Base-by-base conservation (phyloP, 2,329 filamentous ascomycete species). In the Fusarium sp. region DNA sequence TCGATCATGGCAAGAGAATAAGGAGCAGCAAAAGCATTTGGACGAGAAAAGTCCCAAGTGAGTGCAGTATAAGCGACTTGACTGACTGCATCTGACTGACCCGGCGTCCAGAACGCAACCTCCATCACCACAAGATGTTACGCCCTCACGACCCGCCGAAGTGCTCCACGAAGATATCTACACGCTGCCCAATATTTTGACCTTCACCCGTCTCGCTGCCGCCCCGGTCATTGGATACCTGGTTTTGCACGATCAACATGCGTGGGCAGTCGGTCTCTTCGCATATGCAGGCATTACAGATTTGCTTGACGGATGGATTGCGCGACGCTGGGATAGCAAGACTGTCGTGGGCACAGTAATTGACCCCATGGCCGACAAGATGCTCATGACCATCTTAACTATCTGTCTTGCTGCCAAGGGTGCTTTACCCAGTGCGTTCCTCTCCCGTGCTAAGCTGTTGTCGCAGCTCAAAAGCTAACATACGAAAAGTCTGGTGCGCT, bases 331-430 rank as follows among this genome's bases (percentile, higher is more conserved):
- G 90, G 91, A 95, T 53, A 86, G 94, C 61, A 92, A 96, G 80
- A 98, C 96, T 1, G 95, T 99, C 2, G 94, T 98, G 12, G 96
- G 96, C 57, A 97, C 93, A 57, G 90, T 99, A 30, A 94, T 99
- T 67, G 94, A 97, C 76, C 96, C 96, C 8, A 96, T 98, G 92
- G 96, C 96, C 5, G 96, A 99, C 81, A 99, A 99, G 83, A 88
- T 90, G 11, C 87, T 99, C 70, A 98, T 99, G 96, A 98, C 95
- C 1, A 90, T 97, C 61, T 81, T 97, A 74, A 97, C 95, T 1
- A 90, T 95, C 14, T 94, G 92, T 70, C 82, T 98, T 46, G 94
- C 94, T 6, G 85, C 92, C 67, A 94, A 97, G 74, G 94, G 94
- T 6, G 87, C 90, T 16, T 84, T 99, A 53, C 94, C 95, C 62